phyloP scores from a whole-genome alignment of 108 stramenopile species.

The Pseudonitzschia multistriata region DNA sequence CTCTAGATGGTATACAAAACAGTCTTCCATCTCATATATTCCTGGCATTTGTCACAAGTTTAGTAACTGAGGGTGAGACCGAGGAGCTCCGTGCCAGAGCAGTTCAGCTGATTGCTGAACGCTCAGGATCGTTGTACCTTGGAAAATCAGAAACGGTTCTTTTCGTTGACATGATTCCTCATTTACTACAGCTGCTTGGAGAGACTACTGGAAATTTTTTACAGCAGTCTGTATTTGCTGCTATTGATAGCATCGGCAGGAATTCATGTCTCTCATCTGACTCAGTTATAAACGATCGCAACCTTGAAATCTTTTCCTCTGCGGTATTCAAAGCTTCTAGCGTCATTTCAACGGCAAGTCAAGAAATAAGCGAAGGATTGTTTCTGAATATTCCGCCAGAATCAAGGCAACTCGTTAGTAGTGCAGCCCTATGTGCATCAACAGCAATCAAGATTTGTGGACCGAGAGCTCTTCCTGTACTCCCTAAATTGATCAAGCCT shows the following conservation, averaged over 20 bases:
- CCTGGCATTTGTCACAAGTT: constrained; percentile 68
- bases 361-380: not conserved
- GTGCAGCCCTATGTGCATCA: constrained; percentile 55
- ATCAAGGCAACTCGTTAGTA: constrained; percentile 35
- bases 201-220: constrained; percentile 31
- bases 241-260: constrained; percentile 57
- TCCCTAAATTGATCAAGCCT: constrained; percentile 66
- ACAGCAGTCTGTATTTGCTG: constrained; percentile 66
- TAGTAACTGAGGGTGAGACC: constrained; percentile 53
- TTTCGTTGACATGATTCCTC: constrained; percentile 75
- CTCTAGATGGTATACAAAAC: constrained; percentile 53
- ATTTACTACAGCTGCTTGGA: constrained; percentile 40
- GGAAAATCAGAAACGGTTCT: constrained; percentile 62
- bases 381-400: constrained; percentile 1
- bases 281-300: constrained; percentile 12
- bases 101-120: constrained; percentile 58
- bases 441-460: constrained; percentile 60
- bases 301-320: constrained; percentile 9
- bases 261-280: constrained; percentile 12
- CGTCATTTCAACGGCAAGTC: not conserved
- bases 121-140: constrained; percentile 46
- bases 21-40: constrained; percentile 73
- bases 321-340: constrained; percentile 16
- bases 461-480: constrained; percentile 53
- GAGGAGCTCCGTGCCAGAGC: constrained; percentile 67